phyloP scores from a whole-genome alignment of 495 filamentous ascomycete genomes.

The Penicillium angulare region DNA sequence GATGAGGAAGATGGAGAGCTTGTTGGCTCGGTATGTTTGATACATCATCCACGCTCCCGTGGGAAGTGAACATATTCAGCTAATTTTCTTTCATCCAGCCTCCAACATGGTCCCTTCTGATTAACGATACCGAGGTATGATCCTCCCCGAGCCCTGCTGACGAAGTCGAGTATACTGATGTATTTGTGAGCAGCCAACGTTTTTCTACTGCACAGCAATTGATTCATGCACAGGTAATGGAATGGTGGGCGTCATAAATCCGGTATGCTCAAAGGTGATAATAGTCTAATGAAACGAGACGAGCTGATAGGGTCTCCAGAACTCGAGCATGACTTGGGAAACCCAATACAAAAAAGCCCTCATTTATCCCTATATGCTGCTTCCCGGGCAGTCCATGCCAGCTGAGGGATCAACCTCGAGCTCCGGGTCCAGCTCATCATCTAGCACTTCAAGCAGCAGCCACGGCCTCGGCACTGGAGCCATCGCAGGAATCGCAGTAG shows the following conservation, averaged over 20 bases:
- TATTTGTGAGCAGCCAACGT: too few relatives aligned
- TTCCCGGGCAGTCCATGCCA: conserved; percentile 38
- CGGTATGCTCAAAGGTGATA: too few relatives aligned
- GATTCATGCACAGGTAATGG: conserved; percentile 39
- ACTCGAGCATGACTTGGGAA: conserved; percentile 29
- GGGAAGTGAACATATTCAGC: too few relatives aligned
- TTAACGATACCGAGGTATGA: conserved; percentile 36
- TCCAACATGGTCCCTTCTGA: conserved; percentile 35
- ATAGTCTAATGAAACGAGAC: too few relatives aligned
- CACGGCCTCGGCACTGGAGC: conserved; percentile 30
- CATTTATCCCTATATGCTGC: conserved; percentile 35
- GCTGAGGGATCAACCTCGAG: conserved; percentile 27
- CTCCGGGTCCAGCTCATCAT: conserved; percentile 7
- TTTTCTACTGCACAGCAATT: conserved; percentile 42
- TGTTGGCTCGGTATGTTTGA: conserved; percentile 26
- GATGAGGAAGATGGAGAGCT: conserved; percentile 27
- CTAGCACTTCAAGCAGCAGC: background rate
- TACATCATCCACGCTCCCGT: too few relatives aligned
- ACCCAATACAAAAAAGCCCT: conserved; percentile 32
- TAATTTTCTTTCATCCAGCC: conserved; percentile 12
- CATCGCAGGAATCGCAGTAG: conserved; percentile 41
- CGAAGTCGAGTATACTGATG: too few relatives aligned
- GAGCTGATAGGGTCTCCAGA: too few relatives aligned
- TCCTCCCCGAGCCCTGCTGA: background rate
- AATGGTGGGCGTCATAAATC: conserved; percentile 46